Evolutionary conservation across 768 basidiomycete genomes (phyloP).

Genomic region (Aureoboletus auriporus): DNA sequence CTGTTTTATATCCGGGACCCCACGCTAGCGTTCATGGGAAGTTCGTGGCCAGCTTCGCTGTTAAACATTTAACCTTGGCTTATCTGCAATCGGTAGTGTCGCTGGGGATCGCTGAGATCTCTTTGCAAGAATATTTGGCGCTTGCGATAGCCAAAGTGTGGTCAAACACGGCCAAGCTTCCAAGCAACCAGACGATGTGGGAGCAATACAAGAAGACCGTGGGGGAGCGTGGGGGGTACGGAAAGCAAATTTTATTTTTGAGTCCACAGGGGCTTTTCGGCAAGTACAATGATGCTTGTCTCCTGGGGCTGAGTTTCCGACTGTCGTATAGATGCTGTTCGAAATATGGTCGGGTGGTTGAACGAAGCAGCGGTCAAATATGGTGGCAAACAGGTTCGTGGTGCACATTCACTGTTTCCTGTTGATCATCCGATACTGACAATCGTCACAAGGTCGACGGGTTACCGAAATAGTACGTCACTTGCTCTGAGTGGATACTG

Average conservation of each 20-base stretch:
- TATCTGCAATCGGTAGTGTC: neutral
- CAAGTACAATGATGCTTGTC: neutral
- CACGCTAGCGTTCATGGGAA: constrained; percentile 9
- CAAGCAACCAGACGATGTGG: neutral
- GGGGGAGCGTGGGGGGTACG: constrained; percentile 12
- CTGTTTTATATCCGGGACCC: constrained; percentile 5
- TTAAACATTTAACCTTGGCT: too few species aligned
- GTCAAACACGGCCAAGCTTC: constrained; percentile 10
- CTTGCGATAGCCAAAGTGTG: constrained; percentile 14
- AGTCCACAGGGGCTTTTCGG: neutral
- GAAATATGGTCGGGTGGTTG: constrained; percentile 6
- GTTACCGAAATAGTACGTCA: too few species aligned
- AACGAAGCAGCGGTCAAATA: constrained; percentile 8
- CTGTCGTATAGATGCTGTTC: neutral
- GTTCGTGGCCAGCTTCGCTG: neutral
- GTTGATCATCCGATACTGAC: too few species aligned
- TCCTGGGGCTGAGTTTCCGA: too few species aligned
- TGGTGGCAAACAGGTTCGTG: constrained; percentile 16
- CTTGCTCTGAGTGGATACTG: too few species aligned
- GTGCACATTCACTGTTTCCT: too few species aligned
- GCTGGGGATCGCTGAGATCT: neutral
- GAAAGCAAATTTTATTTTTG: neutral
- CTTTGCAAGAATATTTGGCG: neutral
- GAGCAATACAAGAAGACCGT: neutral
- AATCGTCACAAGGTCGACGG: too few species aligned